phyloP scores from a whole-genome alignment of 1,139 yeast species.

The Taiozyma onychis region DNA sequence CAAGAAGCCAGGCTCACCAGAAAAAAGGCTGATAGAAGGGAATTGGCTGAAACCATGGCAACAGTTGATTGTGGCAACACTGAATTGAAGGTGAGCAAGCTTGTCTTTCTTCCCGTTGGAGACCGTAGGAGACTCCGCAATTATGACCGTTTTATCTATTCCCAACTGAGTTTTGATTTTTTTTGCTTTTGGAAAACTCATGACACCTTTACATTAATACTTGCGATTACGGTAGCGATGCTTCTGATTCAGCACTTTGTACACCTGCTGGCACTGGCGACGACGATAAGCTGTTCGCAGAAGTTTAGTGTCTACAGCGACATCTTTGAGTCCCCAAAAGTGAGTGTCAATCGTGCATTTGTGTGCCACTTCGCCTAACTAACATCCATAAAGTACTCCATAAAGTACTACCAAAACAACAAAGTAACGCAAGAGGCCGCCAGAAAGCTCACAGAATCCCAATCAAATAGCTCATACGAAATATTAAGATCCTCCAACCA shows the following conservation, averaged over 20 bases:
- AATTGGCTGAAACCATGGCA: background rate
- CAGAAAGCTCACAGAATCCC: conserved; percentile 1
- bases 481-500: background rate
- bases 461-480: background rate
- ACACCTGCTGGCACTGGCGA: background rate
- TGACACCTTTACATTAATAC: background rate
- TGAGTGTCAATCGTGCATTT: background rate
- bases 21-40: background rate
- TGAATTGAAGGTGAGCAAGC: background rate
- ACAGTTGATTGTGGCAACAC: background rate
- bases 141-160: too few species aligned
- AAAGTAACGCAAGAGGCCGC: background rate
- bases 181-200: background rate
- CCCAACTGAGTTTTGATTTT: background rate
- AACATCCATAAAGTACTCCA: background rate
- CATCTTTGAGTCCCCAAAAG: background rate
- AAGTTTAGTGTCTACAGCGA: background rate
- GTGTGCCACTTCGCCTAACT: background rate
- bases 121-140: too few species aligned
- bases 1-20: conserved; percentile 2
- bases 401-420: background rate
- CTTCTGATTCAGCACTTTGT: background rate
- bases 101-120: too few species aligned
- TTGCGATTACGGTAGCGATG: background rate
- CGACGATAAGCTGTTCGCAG: background rate